Base-by-base conservation (phyloP, 306 rosid genomes). In the Purshia tridentata region DNA sequence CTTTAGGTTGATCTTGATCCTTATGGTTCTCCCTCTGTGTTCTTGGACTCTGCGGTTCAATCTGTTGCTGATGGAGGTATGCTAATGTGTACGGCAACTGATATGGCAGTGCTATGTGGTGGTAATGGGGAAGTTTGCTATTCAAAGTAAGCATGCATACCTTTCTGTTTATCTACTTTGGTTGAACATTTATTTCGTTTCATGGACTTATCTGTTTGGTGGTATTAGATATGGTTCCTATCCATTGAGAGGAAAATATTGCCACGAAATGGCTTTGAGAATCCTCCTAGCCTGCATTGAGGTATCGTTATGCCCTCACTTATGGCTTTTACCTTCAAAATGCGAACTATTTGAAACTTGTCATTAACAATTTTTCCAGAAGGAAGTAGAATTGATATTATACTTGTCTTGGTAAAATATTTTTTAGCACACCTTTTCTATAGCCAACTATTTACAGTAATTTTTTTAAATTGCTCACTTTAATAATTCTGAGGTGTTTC, bases 1-100 rank as follows among this genome's bases (percentile, higher is more conserved):
- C 81, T 79, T 81, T 96, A 95, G 99, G 97, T 95, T 79, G 99
- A 95, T 88, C 90, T 95, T 75, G 99, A 95, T 87, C 99, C 99
- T 65, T 95, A 95, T 64, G 99, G 98, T 79, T 84, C 99, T 11
- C 99, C 99, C 72, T 91, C 97, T 53, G 79, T 91, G 73, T 95
- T 95, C 84, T 89, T 95, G 81, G 99, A 95, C 83, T 95, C 99
- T 45, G 99, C 97, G 8, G 91, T 91, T 76, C 99, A 95, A 83
- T 85, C 97, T 77, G 97, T 95, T 72, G 95, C 66, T 74, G 99
- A 95, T 82, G 99, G 99, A 71, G 99, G 99, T 53, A 71, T 95
- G 87, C 82, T 91, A 79, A 95, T 95, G 98, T 95, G 99, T 67
- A 95, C 98, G 10, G 99, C 98, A 81, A 95, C 99, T 19, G 98